Conservation (phyloP, 2,329 filamentous ascomycete species). For the Malbranchea zuffiana region DNA sequence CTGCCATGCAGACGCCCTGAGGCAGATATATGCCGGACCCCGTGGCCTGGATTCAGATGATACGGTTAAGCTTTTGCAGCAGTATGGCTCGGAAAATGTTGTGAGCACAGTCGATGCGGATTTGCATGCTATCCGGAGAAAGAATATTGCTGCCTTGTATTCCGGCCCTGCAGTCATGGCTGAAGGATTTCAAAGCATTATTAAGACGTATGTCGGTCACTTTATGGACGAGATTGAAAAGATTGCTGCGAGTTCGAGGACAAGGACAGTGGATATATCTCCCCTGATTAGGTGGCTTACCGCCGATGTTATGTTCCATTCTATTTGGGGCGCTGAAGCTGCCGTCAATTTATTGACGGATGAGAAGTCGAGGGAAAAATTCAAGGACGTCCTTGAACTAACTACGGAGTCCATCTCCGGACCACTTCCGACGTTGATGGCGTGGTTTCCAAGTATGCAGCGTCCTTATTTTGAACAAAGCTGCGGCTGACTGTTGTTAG, state of each 20-base stretch:
- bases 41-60: conserved; percentile 10
- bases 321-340: conserved; percentile 11
- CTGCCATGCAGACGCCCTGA: conserved; percentile 15
- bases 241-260: conserved; percentile 5
- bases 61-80: conserved; percentile 10
- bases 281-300: conserved; percentile 14
- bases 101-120: conserved; percentile 15
- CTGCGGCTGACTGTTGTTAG: conserved; percentile 4
- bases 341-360: conserved; percentile 11
- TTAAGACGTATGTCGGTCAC: conserved; percentile 11
- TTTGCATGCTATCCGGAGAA: conserved; percentile 13
- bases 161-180: conserved; percentile 10
- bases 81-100: conserved; percentile 15
- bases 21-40: conserved; percentile 14
- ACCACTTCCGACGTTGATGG: conserved; percentile 7
- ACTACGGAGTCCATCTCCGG: not conserved
- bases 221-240: conserved; percentile 12
- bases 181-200: conserved; percentile 8
- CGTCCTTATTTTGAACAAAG: not conserved
- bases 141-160: conserved; percentile 12
- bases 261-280: conserved; percentile 12
- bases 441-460: conserved; percentile 14
- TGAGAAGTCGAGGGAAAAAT: conserved; percentile 10
- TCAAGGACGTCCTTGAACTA: conserved; percentile 8
- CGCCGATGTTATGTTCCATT: conserved; percentile 14